These are phyloP conservation scores for Colletotrichum cordylinicola DNA, from an alignment of 2,329 filamentous ascomycete species.

Conservation along the genomic window DNA sequence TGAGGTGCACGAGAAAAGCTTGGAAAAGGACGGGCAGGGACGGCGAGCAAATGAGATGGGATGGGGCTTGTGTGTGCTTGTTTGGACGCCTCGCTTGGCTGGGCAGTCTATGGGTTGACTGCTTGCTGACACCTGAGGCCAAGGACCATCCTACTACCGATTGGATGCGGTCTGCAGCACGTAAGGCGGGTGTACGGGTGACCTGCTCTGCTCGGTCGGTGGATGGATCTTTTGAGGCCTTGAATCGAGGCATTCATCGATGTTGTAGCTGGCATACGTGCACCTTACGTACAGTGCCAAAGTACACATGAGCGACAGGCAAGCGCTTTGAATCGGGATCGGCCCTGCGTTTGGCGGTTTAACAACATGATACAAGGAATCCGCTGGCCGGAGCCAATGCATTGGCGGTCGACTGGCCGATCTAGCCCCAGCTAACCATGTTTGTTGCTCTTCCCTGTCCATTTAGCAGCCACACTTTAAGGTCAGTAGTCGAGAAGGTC, in stretches of 20 bases:
- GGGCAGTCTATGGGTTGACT: background rate
- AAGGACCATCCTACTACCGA: background rate
- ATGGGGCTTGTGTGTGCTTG: background rate
- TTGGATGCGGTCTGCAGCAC: background rate
- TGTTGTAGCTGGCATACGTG: background rate
- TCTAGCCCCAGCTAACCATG: slow-evolving; percentile 5
- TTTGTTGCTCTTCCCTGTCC: slow-evolving; percentile 3
- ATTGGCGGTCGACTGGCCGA: background rate
- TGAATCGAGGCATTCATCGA: background rate
- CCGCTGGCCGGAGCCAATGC: background rate
- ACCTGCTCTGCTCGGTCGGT: background rate
- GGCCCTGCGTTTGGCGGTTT: slow-evolving; percentile 11
- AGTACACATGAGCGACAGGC: background rate
- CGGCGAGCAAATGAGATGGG: background rate
- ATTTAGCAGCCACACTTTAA: background rate
- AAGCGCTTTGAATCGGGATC: slow-evolving; percentile 21
- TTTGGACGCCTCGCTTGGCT: slow-evolving; percentile 5
- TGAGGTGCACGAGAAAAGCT: background rate
- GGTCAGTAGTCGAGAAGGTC: background rate
- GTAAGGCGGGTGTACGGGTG: background rate
- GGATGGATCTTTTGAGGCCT: background rate
- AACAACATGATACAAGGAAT: slow-evolving; percentile 9
- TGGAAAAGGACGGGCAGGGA: background rate
- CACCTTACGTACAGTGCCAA: background rate
- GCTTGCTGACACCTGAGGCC: background rate